These are phyloP conservation scores for Saccharum officinarum DNA, from an alignment of 176 grass and related monocot genomes.

Conservation along the genomic window DNA sequence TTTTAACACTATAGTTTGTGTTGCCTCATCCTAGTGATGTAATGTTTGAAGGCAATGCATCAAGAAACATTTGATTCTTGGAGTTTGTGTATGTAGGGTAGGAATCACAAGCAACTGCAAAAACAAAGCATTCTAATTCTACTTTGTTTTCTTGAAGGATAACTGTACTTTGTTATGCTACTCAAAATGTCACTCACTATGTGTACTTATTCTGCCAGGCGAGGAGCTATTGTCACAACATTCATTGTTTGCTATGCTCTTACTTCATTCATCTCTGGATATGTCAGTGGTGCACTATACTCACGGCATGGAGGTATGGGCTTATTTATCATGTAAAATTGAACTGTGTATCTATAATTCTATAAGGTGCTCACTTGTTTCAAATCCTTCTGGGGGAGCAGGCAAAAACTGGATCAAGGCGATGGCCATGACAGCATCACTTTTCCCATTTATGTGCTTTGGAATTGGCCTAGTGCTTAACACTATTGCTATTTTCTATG, in stretches of 20 bases:
- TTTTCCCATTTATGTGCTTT: conserved; percentile 96
- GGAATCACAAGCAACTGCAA: background rate
- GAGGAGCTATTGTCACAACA: conserved; percentile 86
- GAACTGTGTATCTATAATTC: conserved; percentile 1
- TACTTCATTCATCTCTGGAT: conserved; percentile 96
- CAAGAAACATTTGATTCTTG: background rate
- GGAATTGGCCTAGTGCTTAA: conserved; percentile 87
- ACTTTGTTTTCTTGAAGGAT: background rate
- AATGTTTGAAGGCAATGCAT: background rate
- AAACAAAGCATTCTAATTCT: conserved; percentile 28
- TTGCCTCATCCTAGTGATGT: background rate
- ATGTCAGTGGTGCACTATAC: conserved; percentile 73
- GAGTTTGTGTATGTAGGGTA: background rate
- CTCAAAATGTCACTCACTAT: background rate
- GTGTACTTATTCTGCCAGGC: conserved; percentile 47
- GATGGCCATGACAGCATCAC: conserved; percentile 81
- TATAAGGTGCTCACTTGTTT: conserved; percentile 9
- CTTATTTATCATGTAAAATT: conserved; percentile 27
- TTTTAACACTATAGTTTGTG: background rate
- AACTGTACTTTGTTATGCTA: conserved; percentile 20
- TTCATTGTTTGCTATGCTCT: conserved; percentile 97
- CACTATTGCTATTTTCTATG: conserved; percentile 90
- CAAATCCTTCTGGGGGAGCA: conserved; percentile 36
- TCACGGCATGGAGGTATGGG: conserved; percentile 78
- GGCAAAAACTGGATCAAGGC: conserved; percentile 94